phyloP scores from a whole-genome alignment of 768 basidiomycete genomes.

The Mycena olivaceomarginata region DNA sequence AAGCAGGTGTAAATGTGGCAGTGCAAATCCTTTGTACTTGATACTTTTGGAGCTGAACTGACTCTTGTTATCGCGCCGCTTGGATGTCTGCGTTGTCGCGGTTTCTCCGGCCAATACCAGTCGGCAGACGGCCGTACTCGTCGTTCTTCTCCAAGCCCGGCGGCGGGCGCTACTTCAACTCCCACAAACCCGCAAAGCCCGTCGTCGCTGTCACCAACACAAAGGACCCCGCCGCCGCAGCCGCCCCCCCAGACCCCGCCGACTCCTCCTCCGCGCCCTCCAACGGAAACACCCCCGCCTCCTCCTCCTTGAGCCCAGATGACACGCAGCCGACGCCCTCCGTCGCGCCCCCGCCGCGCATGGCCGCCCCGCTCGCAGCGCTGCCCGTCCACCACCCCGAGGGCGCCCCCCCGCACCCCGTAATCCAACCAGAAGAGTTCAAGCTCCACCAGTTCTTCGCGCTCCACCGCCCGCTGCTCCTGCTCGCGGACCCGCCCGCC shows the following conservation, averaged over 20 bases:
- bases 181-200: constrained; percentile 79
- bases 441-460: constrained; percentile 92
- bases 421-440: constrained; percentile 80
- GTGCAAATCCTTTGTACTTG: too few species aligned
- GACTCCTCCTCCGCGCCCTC: constrained; percentile 32
- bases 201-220: constrained; percentile 55
- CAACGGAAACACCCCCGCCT: constrained; percentile 17
- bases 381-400: constrained; percentile 39
- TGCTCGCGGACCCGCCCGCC: constrained; percentile 77
- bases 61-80: too few species aligned
- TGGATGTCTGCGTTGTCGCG: constrained; percentile 73
- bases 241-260: constrained; percentile 41
- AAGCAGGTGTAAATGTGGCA: too few species aligned
- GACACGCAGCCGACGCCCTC: constrained; percentile 22
- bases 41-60: too few species aligned
- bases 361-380: constrained; percentile 34
- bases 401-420: constrained; percentile 65
- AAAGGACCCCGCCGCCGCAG: constrained; percentile 52
- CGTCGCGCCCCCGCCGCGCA: constrained; percentile 44
- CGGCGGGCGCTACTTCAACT: constrained; percentile 84
- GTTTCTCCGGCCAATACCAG: constrained; percentile 67
- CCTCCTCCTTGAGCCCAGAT: constrained; percentile 4
- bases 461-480: constrained; percentile 85
- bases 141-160: constrained; percentile 89
- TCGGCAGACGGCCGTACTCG: constrained; percentile 78